phyloP scores from a whole-genome alignment of 176 grass and related monocot genomes.

The Musa schizocarpa region DNA sequence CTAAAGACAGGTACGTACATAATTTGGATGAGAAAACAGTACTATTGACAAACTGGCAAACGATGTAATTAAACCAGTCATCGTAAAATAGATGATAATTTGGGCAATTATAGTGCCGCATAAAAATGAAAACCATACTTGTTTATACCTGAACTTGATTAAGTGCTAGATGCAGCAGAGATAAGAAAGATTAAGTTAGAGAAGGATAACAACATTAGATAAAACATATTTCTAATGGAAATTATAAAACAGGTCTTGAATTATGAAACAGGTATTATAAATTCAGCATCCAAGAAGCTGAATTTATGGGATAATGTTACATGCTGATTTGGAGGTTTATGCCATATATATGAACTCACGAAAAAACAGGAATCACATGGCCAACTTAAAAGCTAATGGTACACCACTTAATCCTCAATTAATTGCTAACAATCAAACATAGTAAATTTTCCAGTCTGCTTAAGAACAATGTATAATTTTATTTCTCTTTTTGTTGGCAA shows the following conservation, averaged over 20 bases:
- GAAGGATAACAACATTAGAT: neutral
- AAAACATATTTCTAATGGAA: neutral
- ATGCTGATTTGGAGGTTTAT: too few relatives aligned
- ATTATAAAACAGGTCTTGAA: neutral
- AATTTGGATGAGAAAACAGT: neutral
- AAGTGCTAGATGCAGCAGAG: too few relatives aligned
- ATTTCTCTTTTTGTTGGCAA: neutral
- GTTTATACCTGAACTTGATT: too few relatives aligned
- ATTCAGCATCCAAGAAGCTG: too few relatives aligned
- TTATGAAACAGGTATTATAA: neutral
- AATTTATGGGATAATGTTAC: too few relatives aligned
- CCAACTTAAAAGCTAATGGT: neutral
- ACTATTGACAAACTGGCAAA: neutral
- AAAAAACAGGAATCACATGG: neutral
- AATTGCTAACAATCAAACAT: neutral
- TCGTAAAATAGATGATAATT: too few relatives aligned
- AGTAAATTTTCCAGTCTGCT: neutral
- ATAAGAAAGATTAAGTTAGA: too few relatives aligned
- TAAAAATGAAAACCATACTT: too few relatives aligned
- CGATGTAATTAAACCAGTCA: too few relatives aligned
- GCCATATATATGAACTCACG: neutral
- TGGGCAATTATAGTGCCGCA: too few relatives aligned
- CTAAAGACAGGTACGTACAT: conserved; percentile 23
- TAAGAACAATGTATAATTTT: neutral
- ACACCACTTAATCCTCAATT: neutral